Percentiles rank a stretch among this genome's conserved stretches.
phyloP scores from a whole-genome alignment of 1,284 basidiomycete species.

The Violaceomyces palustris region DNA sequence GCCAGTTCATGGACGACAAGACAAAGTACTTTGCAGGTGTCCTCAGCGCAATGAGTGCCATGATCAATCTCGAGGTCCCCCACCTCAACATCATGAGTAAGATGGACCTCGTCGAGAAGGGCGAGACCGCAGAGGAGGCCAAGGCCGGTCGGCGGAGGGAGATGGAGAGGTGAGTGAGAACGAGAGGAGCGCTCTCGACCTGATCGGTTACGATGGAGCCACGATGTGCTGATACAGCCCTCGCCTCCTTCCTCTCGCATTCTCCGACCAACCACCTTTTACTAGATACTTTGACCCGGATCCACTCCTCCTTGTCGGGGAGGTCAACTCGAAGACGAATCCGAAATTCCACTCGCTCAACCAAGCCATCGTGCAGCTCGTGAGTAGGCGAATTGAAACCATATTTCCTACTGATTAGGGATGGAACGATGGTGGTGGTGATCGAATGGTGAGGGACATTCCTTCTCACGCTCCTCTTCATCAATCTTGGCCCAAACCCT shows the following conservation, averaged over 20 bases:
- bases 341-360: slow-evolving; percentile 89
- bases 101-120: slow-evolving; percentile 85
- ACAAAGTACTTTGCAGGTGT: slow-evolving; percentile 99
- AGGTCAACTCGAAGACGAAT: slow-evolving; percentile 65
- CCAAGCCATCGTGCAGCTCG: slow-evolving; percentile 87
- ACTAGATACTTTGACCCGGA: slow-evolving; percentile 89
- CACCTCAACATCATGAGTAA: slow-evolving; percentile 99
- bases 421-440: no score
- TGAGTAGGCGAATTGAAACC: no score
- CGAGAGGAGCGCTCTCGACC: no score
- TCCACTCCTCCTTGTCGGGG: slow-evolving; percentile 75
- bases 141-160: slow-evolving; percentile 44
- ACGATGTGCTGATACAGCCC: no score
- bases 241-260: not conserved
- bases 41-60: slow-evolving; percentile 93
- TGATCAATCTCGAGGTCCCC: slow-evolving; percentile 94
- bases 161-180: slow-evolving; percentile 66
- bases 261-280: slow-evolving; percentile 4
- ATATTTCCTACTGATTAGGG: no score
- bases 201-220: no score
- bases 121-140: slow-evolving; percentile 59
- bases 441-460: no score
- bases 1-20: slow-evolving; percentile 70
- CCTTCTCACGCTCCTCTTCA: no score
- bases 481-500: no score